Evolutionary conservation across 1,139 yeast species (phyloP), one percentile per base, ranked within the genome.

Genomic region (Zygoascus meyerae): DNA sequence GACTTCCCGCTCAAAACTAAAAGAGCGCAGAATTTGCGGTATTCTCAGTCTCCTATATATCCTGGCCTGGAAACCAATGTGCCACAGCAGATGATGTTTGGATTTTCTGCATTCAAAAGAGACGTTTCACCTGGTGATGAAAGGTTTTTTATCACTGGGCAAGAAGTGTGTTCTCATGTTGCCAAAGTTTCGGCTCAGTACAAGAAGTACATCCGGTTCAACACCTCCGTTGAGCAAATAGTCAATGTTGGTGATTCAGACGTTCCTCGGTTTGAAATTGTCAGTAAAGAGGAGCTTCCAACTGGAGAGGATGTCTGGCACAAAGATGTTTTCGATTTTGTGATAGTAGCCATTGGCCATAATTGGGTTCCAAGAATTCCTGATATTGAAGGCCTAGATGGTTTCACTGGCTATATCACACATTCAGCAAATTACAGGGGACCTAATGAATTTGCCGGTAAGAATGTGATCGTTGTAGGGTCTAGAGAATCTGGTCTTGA

Each of bases 401-500:
- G 71, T 40, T 81, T 78, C 75, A 62, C 63, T 45, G 60, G 55
- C 5, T 60, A 64, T 26, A 66, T 83, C 1, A 60, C 70, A 16
- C 94, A 85, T 63, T 72, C 89, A 12, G 79, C 78, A 56, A 66
- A 74, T 29, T 86, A 75, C 62, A 71, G 81, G 51, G 69, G 68
- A 12, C 71, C 72, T 2, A 70, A 67, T 33, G 33, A 43, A 17
- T 80, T 67, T 53, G 54, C 49, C 21, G 59, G 63, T 47, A 67
- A 73, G 50, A 70, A 62, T 21, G 75, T 80, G 15, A 61, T 81
- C 31, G 74, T 81, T 11, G 73, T 81, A 3, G 87, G 86, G 0
- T 77, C 77, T 53, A 77, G 81, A 0, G 79, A 83, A 9, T 77
- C 83, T 4, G 86, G 83, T 1, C 67, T 74, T 8, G 87, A 81